Percentiles rank a stretch among this genome's conserved stretches.
Evolutionary conservation across 352 stramenopile genomes (phyloP).

Genomic region (Phytophthora capsici): DNA sequence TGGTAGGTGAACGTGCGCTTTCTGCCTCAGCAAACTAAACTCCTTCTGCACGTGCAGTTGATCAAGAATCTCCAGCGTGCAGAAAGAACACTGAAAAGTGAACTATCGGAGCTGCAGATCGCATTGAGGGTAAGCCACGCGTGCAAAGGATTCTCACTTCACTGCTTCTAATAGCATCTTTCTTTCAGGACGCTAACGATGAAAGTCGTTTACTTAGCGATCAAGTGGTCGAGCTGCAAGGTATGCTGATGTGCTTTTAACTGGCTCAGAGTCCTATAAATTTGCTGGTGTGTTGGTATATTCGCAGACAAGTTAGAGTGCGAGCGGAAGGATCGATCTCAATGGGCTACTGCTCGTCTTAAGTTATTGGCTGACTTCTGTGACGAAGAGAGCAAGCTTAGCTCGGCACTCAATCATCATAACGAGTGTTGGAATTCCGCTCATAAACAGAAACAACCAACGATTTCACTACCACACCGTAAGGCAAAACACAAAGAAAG

Average conservation of each 20-base stretch:
- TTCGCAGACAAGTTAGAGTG: slow-evolving; percentile 66
- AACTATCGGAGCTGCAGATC: slow-evolving; percentile 63
- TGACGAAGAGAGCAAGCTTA: slow-evolving; percentile 82
- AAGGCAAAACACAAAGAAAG: slow-evolving; percentile 4
- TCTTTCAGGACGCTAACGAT: slow-evolving; percentile 54
- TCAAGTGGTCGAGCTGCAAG: slow-evolving; percentile 56
- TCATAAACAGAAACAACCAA: slow-evolving; percentile 6
- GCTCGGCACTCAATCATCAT: slow-evolving; percentile 32
- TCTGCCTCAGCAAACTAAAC: not conserved
- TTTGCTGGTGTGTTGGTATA: not conserved
- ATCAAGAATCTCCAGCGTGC: slow-evolving; percentile 57
- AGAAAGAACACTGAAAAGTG: slow-evolving; percentile 58
- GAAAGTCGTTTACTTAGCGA: slow-evolving; percentile 64
- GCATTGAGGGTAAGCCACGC: slow-evolving; percentile 45
- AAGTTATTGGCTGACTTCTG: slow-evolving; percentile 83
- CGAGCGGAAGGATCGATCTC: slow-evolving; percentile 66
- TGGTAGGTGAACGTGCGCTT: not conserved
- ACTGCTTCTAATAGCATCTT: not conserved
- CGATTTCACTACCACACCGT: not conserved
- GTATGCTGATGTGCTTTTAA: slow-evolving; percentile 24
- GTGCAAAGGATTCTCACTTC: not conserved
- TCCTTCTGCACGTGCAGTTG: slow-evolving; percentile 16
- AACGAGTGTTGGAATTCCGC: not conserved
- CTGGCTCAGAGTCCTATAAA: not conserved
- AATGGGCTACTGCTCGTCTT: slow-evolving; percentile 70